Evolutionary conservation across 148 eudicot species (phyloP).

Genomic region (Chenopodium formosanum): DNA sequence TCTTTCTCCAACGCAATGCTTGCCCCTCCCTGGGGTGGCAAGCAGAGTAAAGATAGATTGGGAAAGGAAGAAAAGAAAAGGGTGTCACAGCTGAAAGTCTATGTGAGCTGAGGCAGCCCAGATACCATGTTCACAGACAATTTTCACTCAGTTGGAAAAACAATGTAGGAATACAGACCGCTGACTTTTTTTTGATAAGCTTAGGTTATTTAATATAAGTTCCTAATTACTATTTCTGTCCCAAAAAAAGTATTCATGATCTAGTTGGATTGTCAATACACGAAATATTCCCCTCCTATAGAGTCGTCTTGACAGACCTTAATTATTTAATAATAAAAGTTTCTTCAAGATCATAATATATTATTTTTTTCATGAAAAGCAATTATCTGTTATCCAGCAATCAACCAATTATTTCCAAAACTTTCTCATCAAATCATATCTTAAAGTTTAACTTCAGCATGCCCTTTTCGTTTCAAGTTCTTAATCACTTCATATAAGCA

Average conservation of each 20-base stretch:
- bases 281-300: neutral
- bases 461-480: neutral
- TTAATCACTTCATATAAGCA: neutral
- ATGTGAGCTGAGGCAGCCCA: neutral
- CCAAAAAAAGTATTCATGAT: neutral
- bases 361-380: neutral
- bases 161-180: neutral
- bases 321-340: neutral
- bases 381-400: neutral
- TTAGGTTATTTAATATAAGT: too few relatives aligned
- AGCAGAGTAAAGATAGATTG: neutral
- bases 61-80: neutral
- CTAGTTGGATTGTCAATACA: neutral
- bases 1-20: neutral
- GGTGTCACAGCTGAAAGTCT: neutral
- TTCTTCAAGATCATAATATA: neutral
- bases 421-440: neutral
- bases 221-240: neutral
- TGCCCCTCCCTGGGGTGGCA: neutral
- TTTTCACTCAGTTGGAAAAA: neutral
- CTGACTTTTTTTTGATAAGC: neutral
- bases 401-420: neutral
- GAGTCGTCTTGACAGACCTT: neutral
- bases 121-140: neutral
- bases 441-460: neutral